These are phyloP conservation scores for Yamadazyma philogaea DNA, from an alignment of 805 yeast genomes.

Conservation along the genomic window DNA sequence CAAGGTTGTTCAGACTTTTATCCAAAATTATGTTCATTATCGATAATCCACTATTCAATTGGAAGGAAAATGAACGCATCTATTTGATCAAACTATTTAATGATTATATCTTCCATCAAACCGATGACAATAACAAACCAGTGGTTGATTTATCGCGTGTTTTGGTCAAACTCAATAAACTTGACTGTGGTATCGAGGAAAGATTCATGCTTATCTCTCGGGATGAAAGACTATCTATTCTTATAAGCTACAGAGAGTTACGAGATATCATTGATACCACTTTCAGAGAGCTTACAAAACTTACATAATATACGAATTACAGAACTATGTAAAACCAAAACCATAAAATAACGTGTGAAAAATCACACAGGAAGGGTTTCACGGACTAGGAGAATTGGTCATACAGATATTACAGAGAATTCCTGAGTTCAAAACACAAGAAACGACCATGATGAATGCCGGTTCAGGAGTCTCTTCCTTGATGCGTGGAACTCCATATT, in stretches of 20 bases:
- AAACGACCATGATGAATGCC: not conserved
- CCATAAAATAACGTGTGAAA: not conserved
- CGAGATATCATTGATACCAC: slow-evolving; percentile 66
- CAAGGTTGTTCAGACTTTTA: slow-evolving; percentile 75
- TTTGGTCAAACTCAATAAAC: slow-evolving; percentile 72
- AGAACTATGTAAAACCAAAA: not conserved
- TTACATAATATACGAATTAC: not conserved
- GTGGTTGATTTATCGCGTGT: slow-evolving; percentile 81
- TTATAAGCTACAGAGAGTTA: slow-evolving; percentile 81
- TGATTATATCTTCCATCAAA: slow-evolving; percentile 83
- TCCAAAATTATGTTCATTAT: slow-evolving; percentile 76
- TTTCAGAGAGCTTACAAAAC: slow-evolving; percentile 48
- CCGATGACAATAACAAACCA: slow-evolving; percentile 73
- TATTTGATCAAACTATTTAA: slow-evolving; percentile 64
- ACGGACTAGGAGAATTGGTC: not conserved
- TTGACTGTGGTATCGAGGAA: slow-evolving; percentile 91
- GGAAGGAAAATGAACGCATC: slow-evolving; percentile 75
- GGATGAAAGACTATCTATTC: slow-evolving; percentile 81
- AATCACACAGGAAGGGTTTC: not conserved
- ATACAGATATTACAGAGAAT: too few relatives aligned
- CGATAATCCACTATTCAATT: slow-evolving; percentile 55
- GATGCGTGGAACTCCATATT: too few relatives aligned
- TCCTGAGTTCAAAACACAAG: too few relatives aligned
- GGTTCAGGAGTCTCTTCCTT: not conserved
- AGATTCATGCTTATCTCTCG: slow-evolving; percentile 73